Base-by-base conservation (phyloP, 2,329 filamentous ascomycete genomes). In the Bertia moriformis region DNA sequence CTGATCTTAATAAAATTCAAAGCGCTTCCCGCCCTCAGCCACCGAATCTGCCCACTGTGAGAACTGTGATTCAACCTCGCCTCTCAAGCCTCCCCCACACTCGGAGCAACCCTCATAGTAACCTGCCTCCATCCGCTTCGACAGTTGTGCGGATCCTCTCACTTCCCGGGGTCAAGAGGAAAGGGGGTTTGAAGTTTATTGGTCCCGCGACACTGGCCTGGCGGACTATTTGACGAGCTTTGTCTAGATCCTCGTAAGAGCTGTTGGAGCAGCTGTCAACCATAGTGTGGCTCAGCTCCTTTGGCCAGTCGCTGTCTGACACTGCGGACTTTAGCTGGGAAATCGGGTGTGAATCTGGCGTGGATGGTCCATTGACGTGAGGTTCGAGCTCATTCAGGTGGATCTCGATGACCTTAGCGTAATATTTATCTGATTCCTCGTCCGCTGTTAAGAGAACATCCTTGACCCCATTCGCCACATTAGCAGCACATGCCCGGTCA, bases 201-300 rank as follows among this genome's bases (percentile, higher is more conserved):
- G 59, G 13, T 4, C 55, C 54, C 1, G 53, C 54, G 4, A 44
- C 37, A 13, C 45, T 47, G 4, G 56, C 56, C 33, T 58, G 55
- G 2, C 46, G 39, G 2, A 55, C 42, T 10, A 58, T 46, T 19
- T 50, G 39, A 2, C 45, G 42, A 3, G 51, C 52, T 24, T 55
- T 54, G 22, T 48, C 49, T 4, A 59, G 45, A 19, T 59, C 56
- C 39, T 59, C 54, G 27, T 53, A 58, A 3, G 56, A 59, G 24
- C 51, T 54, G 32, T 59, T 59, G 4, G 56, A 57, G 38, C 56
- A 58, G 29, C 51, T 54, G 7, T 55, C 55, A 2, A 59, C 51
- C 41, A 59, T 49, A 14, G 47, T 48, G 20, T 48, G 47, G 39
- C 50, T 52, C 4, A 57, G 14, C 4, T 54, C 40, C 10, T 44